phyloP scores from a whole-genome alignment of 176 grass and related monocot genomes.

The Carex cristatella region DNA sequence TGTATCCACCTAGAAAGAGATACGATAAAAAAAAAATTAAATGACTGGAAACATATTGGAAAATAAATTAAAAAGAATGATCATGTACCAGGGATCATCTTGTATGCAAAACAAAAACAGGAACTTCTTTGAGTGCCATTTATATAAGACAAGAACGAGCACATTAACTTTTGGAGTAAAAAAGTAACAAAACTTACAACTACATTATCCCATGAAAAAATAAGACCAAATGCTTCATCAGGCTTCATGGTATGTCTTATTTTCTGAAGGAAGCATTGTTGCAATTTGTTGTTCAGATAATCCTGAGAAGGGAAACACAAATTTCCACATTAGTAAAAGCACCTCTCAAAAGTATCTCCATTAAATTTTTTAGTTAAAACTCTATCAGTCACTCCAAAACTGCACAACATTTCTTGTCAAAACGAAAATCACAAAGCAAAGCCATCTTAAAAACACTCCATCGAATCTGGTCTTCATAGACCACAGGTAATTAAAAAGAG shows the following conservation, averaged over 20 bases:
- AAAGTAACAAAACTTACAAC: constrained; percentile 42
- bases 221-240: constrained; percentile 93
- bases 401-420: neutral
- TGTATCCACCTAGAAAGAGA: constrained; percentile 56
- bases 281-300: constrained; percentile 90
- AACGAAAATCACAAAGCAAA: neutral
- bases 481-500: neutral
- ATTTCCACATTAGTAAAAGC: constrained; percentile 1
- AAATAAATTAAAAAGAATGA: constrained; percentile 8
- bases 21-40: neutral
- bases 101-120: neutral
- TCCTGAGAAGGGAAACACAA: constrained; percentile 38
- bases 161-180: neutral
- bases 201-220: constrained; percentile 99
- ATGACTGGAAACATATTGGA: neutral
- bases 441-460: neutral
- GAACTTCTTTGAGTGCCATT: neutral
- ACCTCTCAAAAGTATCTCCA: neutral
- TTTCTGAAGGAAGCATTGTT: constrained; percentile 91
- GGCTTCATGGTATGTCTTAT: constrained; percentile 99
- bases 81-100: neutral
- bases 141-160: neutral
- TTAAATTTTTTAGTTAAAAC: neutral
- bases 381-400: too few relatives aligned
- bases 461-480: neutral